Conservation (phyloP, 352 stramenopile genomes). For the Blastocystis sp. region DNA sequence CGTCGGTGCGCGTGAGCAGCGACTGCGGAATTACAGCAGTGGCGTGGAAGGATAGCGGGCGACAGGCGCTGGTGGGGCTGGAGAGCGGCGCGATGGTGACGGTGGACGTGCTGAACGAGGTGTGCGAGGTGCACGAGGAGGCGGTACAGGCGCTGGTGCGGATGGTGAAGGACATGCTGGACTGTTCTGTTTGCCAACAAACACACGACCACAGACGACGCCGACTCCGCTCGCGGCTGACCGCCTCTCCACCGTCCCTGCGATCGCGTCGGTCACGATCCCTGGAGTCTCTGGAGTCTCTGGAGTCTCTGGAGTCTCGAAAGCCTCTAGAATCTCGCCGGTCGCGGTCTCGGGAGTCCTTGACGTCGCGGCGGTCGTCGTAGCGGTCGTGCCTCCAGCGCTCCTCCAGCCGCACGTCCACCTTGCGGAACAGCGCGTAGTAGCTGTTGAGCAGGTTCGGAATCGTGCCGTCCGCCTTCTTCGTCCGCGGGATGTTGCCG, state of each 20-base stretch:
- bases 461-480: background rate
- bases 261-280: too few relatives aligned
- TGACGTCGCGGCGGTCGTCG: background rate
- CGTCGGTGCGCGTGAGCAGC: background rate
- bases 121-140: background rate
- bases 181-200: background rate
- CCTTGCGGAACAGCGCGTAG: constrained; percentile 13
- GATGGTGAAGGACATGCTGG: background rate
- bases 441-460: constrained; percentile 34
- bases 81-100: background rate
- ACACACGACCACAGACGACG: background rate
- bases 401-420: background rate
- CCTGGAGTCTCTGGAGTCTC: too few relatives aligned
- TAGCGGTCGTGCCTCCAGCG: constrained; percentile 19
- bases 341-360: too few relatives aligned
- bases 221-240: background rate
- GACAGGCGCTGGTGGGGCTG: background rate
- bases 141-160: background rate
- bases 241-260: too few relatives aligned
- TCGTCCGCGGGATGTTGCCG: background rate
- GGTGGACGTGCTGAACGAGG: background rate
- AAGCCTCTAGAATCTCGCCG: too few relatives aligned
- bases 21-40: background rate
- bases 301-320: too few relatives aligned
- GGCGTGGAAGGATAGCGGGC: background rate